Evolutionary conservation across 257 asterid genomes (phyloP).

Genomic region (Solanum sejunctum): DNA sequence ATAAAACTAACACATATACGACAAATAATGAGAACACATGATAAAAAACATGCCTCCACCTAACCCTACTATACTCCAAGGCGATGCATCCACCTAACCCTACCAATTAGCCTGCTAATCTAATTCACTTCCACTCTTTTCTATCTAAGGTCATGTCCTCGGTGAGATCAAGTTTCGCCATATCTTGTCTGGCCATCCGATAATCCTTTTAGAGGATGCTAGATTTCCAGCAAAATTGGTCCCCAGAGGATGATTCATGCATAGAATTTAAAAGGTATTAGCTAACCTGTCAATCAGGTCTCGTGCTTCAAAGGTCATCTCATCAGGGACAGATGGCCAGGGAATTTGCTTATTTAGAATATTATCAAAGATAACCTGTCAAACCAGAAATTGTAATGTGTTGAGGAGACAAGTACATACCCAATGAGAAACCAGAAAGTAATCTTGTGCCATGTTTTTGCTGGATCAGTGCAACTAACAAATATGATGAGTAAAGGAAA

Average conservation of each 20-base stretch:
- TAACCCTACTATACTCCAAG: too few species aligned
- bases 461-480: neutral
- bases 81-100: too few species aligned
- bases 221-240: neutral
- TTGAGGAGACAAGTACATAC: neutral
- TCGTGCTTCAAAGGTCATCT: conserved; percentile 70
- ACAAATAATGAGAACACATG: too few species aligned
- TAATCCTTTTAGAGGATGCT: neutral
- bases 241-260: neutral
- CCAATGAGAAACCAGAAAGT: neutral
- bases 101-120: too few species aligned
- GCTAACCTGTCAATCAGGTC: conserved; percentile 81
- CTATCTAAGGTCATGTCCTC: too few species aligned
- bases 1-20: too few species aligned
- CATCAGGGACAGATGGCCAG: conserved; percentile 78
- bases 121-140: too few species aligned
- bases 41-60: too few species aligned
- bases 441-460: neutral
- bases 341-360: conserved; percentile 78
- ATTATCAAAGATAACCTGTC: conserved; percentile 76
- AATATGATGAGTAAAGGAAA: neutral
- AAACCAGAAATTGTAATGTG: conserved; percentile 3
- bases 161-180: too few species aligned
- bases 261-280: neutral
- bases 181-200: neutral